Base-by-base conservation (phyloP, 1,284 basidiomycete genomes). In the Cronartium quercuum region DNA sequence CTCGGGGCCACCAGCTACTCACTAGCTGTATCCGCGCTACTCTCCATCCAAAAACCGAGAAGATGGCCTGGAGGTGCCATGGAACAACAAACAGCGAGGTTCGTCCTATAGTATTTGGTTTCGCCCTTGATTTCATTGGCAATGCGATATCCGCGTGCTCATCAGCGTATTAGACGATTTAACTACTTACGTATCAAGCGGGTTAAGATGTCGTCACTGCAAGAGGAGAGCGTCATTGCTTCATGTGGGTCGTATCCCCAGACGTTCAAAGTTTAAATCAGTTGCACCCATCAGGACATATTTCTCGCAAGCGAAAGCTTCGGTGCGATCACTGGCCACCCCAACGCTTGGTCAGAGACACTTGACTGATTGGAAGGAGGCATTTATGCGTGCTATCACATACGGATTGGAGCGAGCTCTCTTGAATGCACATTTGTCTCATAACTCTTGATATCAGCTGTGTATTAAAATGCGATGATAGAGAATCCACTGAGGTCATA, bases 51-150 rank as follows among this genome's bases (percentile, higher is more conserved):
- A n/a, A n/a, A n/a, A n/a, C n/a, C 42, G 24, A 42, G 12, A 38
- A 29, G 12, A 62, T 70, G 68, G 68, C 68, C 3, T 70, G 68
- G 68, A 44, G 68, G 38, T 70, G 57, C 3, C 68, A 70, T 62
- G 68, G 68, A 4, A 10, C 40, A 18, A 70, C 68, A 34, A 70
- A 70, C 35, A 44, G 24, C 58, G 42, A 70, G 63, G 68, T 70
- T 34, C 51, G 47, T 41, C 41, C 3, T 35, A 21, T 55, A 51
- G 15, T 18, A 4, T 51, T 13, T 44, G 42, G 9, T 44, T 44
- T 44, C 42, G 42, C 9, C 42, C 18, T 44, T 9, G 42, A 18
- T 44, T 44, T 44, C 42, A 44, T 44, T 44, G 42, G 9, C 42
- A n/a, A n/a, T n/a, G n/a, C n/a, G n/a, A n/a, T n/a, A 44, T 44